Evolutionary conservation across 305 asterid species (phyloP), one percentile per base, ranked within the genome.

Genomic region (Solanum hybrid): DNA sequence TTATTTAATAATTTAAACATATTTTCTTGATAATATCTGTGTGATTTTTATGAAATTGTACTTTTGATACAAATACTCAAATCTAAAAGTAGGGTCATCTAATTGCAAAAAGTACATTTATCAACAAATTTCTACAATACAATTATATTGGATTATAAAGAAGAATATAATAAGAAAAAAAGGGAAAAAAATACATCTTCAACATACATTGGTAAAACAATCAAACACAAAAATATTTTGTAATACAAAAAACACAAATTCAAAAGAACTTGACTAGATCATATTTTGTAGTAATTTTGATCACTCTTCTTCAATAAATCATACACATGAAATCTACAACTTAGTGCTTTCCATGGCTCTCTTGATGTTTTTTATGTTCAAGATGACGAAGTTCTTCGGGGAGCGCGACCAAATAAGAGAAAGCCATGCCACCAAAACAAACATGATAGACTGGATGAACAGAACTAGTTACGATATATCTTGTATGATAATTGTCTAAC

Each of bases 321-420:
- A 34, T 78, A 78, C 84, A 77, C 27, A 35, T 78, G 84, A 78
- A 78, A 22, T 35, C 51, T 78, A 78, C 51, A 78, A 78, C 5
- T 35, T 22, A 78, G 10, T 78, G 51, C 17, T 84, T 84, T 19
- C 75, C 75, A 84, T 51, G 87, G 14, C 75, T 84, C 69, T 86
- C 35, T 66, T 92, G 94, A 80, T 95, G 91, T 89, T 95, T 93
- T 90, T 93, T 91, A 91, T 95, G 98, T 75, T 91, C 92, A 87
- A 96, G 98, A 89, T 96, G 99, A 81, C 98, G 98, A 88, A 98
- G 99, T 96, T 97, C 99, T 95, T 96, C 98, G 0, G 99, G 99
- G 11, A 97, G 98, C 87, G 97, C 98, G 19, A 97, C 88, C 90
- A 97, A 95, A 93, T 96, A 97, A 71, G 99, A 96, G n/a, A 97